A percentile compares a stretch with the other conserved stretches of the same genome.
phyloP scores from a whole-genome alignment of 2,329 filamentous ascomycete species.

The Cryphonectria naterciae region DNA sequence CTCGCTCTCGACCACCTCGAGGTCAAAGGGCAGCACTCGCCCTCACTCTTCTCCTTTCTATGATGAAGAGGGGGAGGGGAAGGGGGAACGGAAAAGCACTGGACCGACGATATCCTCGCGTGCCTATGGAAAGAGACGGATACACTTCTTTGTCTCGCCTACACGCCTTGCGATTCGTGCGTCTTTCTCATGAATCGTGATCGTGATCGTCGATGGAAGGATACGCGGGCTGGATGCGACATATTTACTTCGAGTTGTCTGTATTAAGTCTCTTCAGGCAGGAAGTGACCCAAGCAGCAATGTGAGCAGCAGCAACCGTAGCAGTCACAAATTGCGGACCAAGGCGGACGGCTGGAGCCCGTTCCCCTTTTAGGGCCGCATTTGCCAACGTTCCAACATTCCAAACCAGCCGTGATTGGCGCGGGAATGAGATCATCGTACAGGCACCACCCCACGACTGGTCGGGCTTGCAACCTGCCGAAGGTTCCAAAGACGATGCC shows the following conservation, averaged over 20 bases:
- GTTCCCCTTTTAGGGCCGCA: not conserved
- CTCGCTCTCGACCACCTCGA: not conserved
- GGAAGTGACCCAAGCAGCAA: not conserved
- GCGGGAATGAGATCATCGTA: conserved; percentile 23
- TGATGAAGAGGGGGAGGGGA: not conserved
- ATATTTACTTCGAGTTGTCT: not conserved
- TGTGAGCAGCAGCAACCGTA: not conserved
- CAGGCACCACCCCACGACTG: conserved; percentile 15
- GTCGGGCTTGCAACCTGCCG: conserved; percentile 21
- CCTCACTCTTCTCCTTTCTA: not conserved
- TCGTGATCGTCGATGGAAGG: not conserved
- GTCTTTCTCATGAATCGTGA: conserved; percentile 1
- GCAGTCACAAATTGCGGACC: not conserved
- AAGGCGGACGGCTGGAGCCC: not conserved
- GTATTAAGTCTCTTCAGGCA: not conserved
- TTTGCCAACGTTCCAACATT: not conserved
- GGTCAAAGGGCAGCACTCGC: not conserved
- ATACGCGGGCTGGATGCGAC: not conserved
- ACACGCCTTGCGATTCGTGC: not conserved
- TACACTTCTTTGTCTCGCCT: not conserved
- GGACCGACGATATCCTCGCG: not conserved
- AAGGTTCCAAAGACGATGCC: not conserved
- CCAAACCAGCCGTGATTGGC: conserved; percentile 19
- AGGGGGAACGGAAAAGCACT: not conserved
- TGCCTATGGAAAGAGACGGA: not conserved